phyloP scores from a whole-genome alignment of 73 alveolate genomes.

The Blepharisma stoltei region DNA sequence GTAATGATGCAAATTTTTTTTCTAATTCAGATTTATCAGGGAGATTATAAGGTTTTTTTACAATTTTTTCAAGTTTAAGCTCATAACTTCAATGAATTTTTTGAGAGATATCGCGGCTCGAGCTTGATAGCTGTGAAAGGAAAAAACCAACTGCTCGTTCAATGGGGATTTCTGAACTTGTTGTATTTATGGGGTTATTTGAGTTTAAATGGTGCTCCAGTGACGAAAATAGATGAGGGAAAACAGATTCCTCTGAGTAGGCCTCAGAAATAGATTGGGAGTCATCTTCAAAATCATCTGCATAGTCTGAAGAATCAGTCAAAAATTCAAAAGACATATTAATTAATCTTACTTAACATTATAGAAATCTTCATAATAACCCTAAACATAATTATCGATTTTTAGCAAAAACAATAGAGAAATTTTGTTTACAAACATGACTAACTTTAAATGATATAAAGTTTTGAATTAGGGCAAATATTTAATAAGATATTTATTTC shows the following conservation, averaged over 20 bases:
- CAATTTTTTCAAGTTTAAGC: neutral
- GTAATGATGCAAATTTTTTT: neutral
- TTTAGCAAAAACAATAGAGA: too few species aligned
- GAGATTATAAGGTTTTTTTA: neutral
- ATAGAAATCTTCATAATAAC: too few species aligned
- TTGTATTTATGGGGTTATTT: neutral
- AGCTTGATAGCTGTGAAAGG: neutral
- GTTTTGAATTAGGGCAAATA: too few species aligned
- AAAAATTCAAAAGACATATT: neutral
- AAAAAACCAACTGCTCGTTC: slow-evolving; percentile 19
- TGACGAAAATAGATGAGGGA: neutral
- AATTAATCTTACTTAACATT: too few species aligned
- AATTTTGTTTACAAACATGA: too few species aligned
- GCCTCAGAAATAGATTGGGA: neutral
- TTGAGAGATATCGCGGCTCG: neutral
- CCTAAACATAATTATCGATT: too few species aligned
- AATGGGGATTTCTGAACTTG: neutral
- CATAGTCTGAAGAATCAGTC: slow-evolving; percentile 19
- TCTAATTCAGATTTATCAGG: neutral
- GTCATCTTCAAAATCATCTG: slow-evolving; percentile 12
- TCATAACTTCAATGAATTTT: slow-evolving; percentile 5
- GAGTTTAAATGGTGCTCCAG: neutral
- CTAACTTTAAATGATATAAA: too few species aligned
- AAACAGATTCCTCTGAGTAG: neutral
- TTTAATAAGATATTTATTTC: too few species aligned